These are phyloP conservation scores for Isochrysis galbana DNA, from an alignment of 78 protist species.

Conservation along the genomic window DNA sequence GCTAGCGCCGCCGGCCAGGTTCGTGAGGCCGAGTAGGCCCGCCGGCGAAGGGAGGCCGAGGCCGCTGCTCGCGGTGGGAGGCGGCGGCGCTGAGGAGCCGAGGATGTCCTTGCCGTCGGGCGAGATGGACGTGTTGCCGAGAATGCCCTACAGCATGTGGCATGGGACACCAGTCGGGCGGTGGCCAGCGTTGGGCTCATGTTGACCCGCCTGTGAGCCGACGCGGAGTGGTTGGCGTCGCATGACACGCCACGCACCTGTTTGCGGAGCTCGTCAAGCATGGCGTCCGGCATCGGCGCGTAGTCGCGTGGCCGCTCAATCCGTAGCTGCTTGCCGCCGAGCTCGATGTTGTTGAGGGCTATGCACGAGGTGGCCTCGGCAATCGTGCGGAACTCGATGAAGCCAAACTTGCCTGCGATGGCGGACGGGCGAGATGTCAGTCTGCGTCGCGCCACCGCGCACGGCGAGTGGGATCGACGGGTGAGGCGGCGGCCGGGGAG, in stretches of 20 bases:
- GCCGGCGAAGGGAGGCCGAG: background rate
- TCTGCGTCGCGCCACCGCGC: too few species aligned
- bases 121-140: background rate
- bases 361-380: constrained; percentile 2
- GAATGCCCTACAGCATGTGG: background rate
- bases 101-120: background rate
- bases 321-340: constrained; percentile 12
- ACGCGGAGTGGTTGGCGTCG: too few species aligned
- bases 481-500: too few species aligned
- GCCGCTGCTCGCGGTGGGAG: background rate
- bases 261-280: background rate
- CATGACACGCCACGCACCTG: too few species aligned
- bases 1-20: too few species aligned
- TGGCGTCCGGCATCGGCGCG: background rate
- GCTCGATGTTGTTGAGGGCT: constrained; percentile 23
- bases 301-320: constrained; percentile 6
- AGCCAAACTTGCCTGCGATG: background rate
- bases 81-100: background rate
- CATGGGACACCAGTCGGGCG: too few species aligned
- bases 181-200: too few species aligned
- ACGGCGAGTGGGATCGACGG: too few species aligned
- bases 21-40: background rate
- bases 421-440: too few species aligned
- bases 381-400: constrained; percentile 1
- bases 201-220: too few species aligned